Evolutionary conservation across 2,329 filamentous ascomycete species (phyloP).

Genomic region (Nemania bipapillata): DNA sequence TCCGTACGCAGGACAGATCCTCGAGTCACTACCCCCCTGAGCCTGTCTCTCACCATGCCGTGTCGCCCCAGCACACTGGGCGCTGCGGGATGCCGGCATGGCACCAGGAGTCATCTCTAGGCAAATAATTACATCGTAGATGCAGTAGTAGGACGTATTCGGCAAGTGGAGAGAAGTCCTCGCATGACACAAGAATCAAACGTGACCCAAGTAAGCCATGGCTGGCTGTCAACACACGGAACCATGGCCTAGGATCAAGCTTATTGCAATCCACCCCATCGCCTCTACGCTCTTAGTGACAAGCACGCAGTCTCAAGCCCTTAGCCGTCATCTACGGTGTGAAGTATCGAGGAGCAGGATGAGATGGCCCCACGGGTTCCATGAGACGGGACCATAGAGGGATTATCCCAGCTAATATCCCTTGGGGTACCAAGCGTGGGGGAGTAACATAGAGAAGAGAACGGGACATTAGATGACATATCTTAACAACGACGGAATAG

Average conservation of each 20-base stretch:
- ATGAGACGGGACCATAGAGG: constrained; percentile 45
- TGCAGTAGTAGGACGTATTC: constrained; percentile 49
- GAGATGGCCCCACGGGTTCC: constrained; percentile 50
- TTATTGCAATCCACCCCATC: constrained; percentile 35
- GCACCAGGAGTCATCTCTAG: constrained; percentile 42
- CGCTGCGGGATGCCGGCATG: constrained; percentile 54
- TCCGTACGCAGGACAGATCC: constrained; percentile 46
- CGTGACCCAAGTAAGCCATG: constrained; percentile 32
- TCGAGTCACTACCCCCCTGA: constrained; percentile 56
- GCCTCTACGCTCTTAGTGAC: constrained; percentile 35
- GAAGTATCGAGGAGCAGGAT: constrained; percentile 30
- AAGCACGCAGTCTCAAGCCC: constrained; percentile 33
- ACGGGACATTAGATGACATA: constrained; percentile 28
- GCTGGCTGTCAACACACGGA: constrained; percentile 24
- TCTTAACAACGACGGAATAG: background rate
- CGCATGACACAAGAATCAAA: constrained; percentile 41
- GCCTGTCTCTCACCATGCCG: constrained; percentile 48
- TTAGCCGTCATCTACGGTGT: constrained; percentile 25
- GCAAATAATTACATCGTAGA: constrained; percentile 46
- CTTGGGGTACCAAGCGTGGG: constrained; percentile 9
- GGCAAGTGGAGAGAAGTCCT: constrained; percentile 45
- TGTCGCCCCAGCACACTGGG: constrained; percentile 51
- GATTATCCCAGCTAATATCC: constrained; percentile 46
- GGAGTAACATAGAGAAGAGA: constrained; percentile 30
- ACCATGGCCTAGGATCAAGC: constrained; percentile 38